Percentiles rank a stretch among this genome's conserved stretches.
Evolutionary conservation across 106 monocot genomes (phyloP).

Genomic region (Acorus calamus): DNA sequence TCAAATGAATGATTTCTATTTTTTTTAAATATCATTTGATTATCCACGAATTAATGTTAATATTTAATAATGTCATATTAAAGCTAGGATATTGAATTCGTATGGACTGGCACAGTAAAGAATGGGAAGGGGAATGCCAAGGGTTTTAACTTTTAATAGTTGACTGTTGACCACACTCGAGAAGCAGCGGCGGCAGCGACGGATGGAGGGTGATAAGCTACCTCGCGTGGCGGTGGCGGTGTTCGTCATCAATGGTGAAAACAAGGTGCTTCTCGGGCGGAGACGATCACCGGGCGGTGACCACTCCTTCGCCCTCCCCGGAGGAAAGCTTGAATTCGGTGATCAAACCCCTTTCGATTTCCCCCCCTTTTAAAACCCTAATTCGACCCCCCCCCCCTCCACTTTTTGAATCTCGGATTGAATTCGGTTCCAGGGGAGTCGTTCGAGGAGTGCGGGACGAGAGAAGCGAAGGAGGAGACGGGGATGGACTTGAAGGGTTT

Average conservation of each 20-base stretch:
- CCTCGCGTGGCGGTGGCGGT: constrained; percentile 19
- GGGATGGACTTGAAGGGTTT: constrained; percentile 35
- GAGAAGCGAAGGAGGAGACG: constrained; percentile 62
- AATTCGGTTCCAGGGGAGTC: constrained; percentile 22
- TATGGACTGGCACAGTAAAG: too few species aligned
- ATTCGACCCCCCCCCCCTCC: not conserved
- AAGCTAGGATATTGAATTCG: too few species aligned
- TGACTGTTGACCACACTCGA: too few species aligned
- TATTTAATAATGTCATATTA: too few species aligned
- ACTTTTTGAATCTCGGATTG: not conserved
- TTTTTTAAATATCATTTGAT: too few species aligned
- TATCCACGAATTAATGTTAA: too few species aligned
- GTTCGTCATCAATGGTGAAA: constrained; percentile 14
- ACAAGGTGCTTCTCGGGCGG: constrained; percentile 18
- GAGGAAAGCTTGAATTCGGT: constrained; percentile 34
- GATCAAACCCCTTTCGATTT: too few species aligned
- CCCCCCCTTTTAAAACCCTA: not conserved
- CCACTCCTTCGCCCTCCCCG: constrained; percentile 26
- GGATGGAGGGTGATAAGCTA: too few species aligned
- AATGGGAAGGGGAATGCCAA: too few species aligned
- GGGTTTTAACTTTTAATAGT: too few species aligned
- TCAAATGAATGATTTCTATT: too few species aligned
- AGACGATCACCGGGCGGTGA: constrained; percentile 13
- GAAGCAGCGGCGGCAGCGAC: too few species aligned
- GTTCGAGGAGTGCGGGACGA: constrained; percentile 30